Percentiles rank a stretch among this genome's conserved stretches.
Evolutionary conservation across 1,284 basidiomycete genomes (phyloP).

Genomic region (Cutaneotrichosporon cavernicola): DNA sequence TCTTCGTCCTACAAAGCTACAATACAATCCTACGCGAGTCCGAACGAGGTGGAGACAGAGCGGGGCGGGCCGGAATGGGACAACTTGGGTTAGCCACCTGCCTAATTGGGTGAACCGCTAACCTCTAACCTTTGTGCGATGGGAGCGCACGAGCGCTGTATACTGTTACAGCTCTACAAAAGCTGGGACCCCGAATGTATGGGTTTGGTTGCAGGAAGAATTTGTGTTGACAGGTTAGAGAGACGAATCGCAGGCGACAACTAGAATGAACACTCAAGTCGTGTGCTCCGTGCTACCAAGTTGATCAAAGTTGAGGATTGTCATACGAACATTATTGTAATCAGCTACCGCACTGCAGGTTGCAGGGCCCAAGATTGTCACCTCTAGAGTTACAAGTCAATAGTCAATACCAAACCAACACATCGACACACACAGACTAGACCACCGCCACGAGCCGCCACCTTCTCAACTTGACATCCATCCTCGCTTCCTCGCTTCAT

Average conservation of each 20-base stretch:
- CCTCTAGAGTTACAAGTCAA: too few relatives aligned
- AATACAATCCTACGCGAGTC: too few relatives aligned
- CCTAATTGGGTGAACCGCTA: too few relatives aligned
- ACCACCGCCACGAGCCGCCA: neutral
- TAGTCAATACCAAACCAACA: neutral
- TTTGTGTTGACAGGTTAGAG: slow-evolving; percentile 1
- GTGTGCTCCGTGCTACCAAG: neutral
- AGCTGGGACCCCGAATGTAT: neutral
- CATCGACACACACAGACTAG: neutral
- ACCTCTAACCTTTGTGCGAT: too few relatives aligned
- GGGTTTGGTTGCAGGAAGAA: neutral
- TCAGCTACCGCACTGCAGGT: neutral
- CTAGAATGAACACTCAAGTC: neutral
- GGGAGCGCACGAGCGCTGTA: too few relatives aligned
- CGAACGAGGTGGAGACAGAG: too few relatives aligned
- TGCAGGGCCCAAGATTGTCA: too few relatives aligned
- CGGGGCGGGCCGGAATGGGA: too few relatives aligned
- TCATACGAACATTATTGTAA: neutral
- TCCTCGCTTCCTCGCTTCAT: neutral
- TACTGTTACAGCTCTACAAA: too few relatives aligned
- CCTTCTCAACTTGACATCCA: neutral
- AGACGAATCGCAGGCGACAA: neutral
- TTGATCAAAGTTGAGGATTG: neutral
- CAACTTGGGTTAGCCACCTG: too few relatives aligned
- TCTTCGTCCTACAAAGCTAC: too few relatives aligned